Evolutionary conservation across 441 rosid species (phyloP).

Genomic region (Erodium moschatum): DNA sequence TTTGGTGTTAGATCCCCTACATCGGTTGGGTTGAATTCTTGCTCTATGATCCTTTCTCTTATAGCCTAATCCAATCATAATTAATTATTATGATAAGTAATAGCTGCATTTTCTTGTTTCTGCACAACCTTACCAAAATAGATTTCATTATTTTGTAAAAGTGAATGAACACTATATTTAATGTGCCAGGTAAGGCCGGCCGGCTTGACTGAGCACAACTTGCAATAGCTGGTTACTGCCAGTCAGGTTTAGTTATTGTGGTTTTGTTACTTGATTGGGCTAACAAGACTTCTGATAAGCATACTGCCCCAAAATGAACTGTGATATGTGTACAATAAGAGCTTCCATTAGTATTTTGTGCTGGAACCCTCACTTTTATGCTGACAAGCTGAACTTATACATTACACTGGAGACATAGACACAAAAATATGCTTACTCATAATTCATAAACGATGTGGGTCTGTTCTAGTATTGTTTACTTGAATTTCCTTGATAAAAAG

Average conservation of each 20-base stretch:
- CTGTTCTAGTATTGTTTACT: no score
- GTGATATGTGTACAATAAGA: neutral
- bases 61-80: neutral
- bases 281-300: neutral
- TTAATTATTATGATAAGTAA: neutral
- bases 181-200: neutral
- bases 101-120: neutral
- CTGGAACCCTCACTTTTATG: neutral
- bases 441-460: no score
- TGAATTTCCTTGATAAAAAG: no score
- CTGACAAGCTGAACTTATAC: neutral
- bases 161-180: neutral
- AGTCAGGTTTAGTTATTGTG: conserved; percentile 5
- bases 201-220: neutral
- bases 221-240: conserved; percentile 4
- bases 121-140: neutral
- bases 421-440: no score
- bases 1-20: neutral
- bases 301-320: conserved; percentile 1
- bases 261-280: neutral
- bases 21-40: neutral
- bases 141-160: neutral
- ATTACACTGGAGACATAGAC: neutral
- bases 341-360: neutral
- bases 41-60: neutral